Evolutionary conservation across 2,329 filamentous ascomycete species (phyloP), one percentile per base, ranked within the genome.

Genomic region (Lasiodiplodia sp.): DNA sequence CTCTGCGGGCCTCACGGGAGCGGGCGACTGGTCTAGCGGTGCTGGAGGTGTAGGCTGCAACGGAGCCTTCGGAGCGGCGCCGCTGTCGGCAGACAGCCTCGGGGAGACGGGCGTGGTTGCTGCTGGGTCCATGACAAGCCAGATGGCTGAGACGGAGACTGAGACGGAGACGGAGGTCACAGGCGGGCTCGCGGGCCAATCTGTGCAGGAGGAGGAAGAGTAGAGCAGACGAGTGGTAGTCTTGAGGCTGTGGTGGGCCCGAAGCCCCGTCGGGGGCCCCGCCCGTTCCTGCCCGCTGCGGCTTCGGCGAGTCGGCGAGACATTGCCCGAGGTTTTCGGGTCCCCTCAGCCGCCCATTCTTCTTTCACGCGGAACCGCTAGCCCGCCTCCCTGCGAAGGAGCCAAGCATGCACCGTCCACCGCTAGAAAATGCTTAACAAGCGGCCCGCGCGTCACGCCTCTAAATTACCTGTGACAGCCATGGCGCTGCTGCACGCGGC

Each of bases 231-330:
- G 51, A 6, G 38, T 8, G 21, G 34, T 34, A 7, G 63, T 55
- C 37, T 56, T 44, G 63, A 66, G 25, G 63, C 28, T 16, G 37
- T 6, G 40, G 49, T 31, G 47, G 28, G 63, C 38, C 62, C 62
- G 62, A 55, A 16, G 23, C 37, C 56, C 63, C 49, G 58, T 51
- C 57, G 57, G 57, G 8, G 18, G 44, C 18, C 18, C n/a, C 44
- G 7, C 38, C 44, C 44, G 44, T 47, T 47, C 44, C 31, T 10
- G 38, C 23, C 38, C 8, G 40, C 40, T 51, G 58, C 58, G 28
- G 23, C 28, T 18, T 63, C 58, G 58, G 58, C 58, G 38, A 25
- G 16, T 63, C 58, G 58, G 58, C 37, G 25, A 6, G 18, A 5
- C 40, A 5, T 14, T 34, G 58, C 44, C 58, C 58, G 58, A 63